A percentile compares a stretch with the other conserved stretches of the same genome.
phyloP scores from a whole-genome alignment of 352 stramenopile species.

The Phytophthora parvispora region DNA sequence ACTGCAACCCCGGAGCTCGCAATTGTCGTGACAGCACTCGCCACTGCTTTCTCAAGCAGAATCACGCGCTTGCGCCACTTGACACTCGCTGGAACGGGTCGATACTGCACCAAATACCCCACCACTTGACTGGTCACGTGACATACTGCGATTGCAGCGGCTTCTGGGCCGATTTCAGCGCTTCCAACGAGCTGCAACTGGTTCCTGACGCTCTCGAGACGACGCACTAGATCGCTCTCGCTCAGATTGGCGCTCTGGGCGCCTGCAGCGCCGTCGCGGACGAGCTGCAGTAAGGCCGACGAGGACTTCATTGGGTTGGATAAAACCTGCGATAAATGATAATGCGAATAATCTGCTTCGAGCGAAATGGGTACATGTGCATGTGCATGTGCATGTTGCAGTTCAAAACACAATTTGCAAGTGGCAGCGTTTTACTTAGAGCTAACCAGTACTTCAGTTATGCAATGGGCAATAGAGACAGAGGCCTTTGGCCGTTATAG shows the following conservation, averaged over 20 bases:
- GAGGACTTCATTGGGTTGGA: constrained; percentile 21
- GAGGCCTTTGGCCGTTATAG: constrained; percentile 29
- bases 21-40: constrained; percentile 13
- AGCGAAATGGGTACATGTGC: not conserved
- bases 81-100: constrained; percentile 14
- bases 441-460: constrained; percentile 9
- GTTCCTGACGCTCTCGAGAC: constrained; percentile 18
- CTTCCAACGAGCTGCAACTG: constrained; percentile 17
- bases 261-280: constrained; percentile 14
- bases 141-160: constrained; percentile 25
- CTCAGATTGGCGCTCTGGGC: constrained; percentile 8
- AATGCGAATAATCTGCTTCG: not conserved
- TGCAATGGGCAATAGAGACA: constrained; percentile 12
- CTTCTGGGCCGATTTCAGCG: constrained; percentile 1
- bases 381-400: too few relatives aligned
- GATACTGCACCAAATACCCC: constrained; percentile 25
- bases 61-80: constrained; percentile 36
- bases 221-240: constrained; percentile 24
- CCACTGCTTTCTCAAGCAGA: constrained; percentile 31
- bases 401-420: not conserved
- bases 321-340: not conserved
- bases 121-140: constrained; percentile 32
- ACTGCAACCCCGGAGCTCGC: not conserved
- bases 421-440: not conserved
- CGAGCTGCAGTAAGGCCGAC: constrained; percentile 24